Conservation (phyloP, 2,329 filamentous ascomycete genomes). For the Hansfordia pulvinata region DNA sequence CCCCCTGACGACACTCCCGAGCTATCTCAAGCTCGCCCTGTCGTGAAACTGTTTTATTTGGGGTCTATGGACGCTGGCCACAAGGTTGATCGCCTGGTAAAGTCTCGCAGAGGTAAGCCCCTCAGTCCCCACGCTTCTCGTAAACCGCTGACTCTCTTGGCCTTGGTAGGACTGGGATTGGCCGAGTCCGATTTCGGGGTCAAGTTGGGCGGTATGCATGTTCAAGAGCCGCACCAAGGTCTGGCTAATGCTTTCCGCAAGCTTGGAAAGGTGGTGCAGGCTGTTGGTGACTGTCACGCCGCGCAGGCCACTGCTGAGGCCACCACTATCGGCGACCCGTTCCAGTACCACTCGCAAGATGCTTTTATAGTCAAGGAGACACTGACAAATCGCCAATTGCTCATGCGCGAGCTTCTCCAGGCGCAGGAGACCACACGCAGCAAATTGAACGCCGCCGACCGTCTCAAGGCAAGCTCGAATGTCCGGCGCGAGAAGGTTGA, state of each 20-base stretch:
- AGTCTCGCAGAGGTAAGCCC: slow-evolving; percentile 67
- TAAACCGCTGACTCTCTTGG: slow-evolving; percentile 5
- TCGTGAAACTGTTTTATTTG: slow-evolving; percentile 92
- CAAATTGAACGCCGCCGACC: slow-evolving; percentile 75
- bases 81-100: slow-evolving; percentile 90
- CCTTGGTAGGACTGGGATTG: slow-evolving; percentile 65
- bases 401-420: slow-evolving; percentile 84
- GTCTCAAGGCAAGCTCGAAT: slow-evolving; percentile 73
- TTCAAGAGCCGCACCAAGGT: slow-evolving; percentile 82
- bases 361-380: slow-evolving; percentile 98
- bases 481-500: slow-evolving; percentile 94
- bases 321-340: slow-evolving; percentile 82
- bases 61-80: slow-evolving; percentile 95
- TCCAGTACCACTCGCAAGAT: slow-evolving; percentile 90
- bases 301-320: slow-evolving; percentile 95
- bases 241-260: slow-evolving; percentile 87
- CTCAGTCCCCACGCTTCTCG: slow-evolving; percentile 1
- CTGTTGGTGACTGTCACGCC: slow-evolving; percentile 87
- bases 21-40: slow-evolving; percentile 73
- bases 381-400: slow-evolving; percentile 90
- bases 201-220: slow-evolving; percentile 74
- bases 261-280: slow-evolving; percentile 85
- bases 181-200: slow-evolving; percentile 88
- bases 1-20: slow-evolving; percentile 96
- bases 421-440: slow-evolving; percentile 75